phyloP scores from a whole-genome alignment of 192 early-diverging fungal genomes.

The Neocallimastix lanati region DNA sequence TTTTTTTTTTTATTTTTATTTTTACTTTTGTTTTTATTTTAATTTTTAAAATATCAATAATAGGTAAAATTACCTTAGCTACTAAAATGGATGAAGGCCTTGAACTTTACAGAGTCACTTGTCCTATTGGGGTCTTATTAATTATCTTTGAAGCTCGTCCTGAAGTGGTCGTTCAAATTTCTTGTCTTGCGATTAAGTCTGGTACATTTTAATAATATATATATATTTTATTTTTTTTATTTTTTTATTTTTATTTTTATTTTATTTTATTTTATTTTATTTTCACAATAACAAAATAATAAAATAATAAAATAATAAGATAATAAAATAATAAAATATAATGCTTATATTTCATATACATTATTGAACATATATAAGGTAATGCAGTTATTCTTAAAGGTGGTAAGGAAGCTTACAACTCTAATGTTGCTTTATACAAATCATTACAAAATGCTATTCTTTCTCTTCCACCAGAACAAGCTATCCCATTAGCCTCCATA shows the following conservation, averaged over 20 bases:
- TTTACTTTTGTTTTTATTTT: background rate
- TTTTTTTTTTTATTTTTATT: background rate
- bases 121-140: slow-evolving; percentile 85
- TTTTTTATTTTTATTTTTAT: too few relatives aligned
- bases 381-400: slow-evolving; percentile 98
- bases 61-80: slow-evolving; percentile 49
- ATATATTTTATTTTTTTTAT: background rate
- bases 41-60: too few relatives aligned
- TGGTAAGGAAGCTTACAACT: slow-evolving; percentile 59
- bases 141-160: slow-evolving; percentile 98
- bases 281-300: too few relatives aligned
- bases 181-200: slow-evolving; percentile 84
- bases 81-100: slow-evolving; percentile 62
- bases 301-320: too few relatives aligned
- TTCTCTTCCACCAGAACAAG: slow-evolving; percentile 13
- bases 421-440: slow-evolving; percentile 55
- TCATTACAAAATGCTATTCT: slow-evolving; percentile 61
- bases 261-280: too few relatives aligned
- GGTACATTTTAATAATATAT: slow-evolving; percentile 12
- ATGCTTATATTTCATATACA: too few relatives aligned
- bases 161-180: slow-evolving; percentile 96
- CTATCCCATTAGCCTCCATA: slow-evolving; percentile 50
- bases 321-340: too few relatives aligned
- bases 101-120: slow-evolving; percentile 74
- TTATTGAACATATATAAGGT: too few relatives aligned